These are phyloP conservation scores for Nannizziopsis arthrosporioides DNA, from an alignment of 2,329 filamentous ascomycete genomes.

Conservation along the genomic window DNA sequence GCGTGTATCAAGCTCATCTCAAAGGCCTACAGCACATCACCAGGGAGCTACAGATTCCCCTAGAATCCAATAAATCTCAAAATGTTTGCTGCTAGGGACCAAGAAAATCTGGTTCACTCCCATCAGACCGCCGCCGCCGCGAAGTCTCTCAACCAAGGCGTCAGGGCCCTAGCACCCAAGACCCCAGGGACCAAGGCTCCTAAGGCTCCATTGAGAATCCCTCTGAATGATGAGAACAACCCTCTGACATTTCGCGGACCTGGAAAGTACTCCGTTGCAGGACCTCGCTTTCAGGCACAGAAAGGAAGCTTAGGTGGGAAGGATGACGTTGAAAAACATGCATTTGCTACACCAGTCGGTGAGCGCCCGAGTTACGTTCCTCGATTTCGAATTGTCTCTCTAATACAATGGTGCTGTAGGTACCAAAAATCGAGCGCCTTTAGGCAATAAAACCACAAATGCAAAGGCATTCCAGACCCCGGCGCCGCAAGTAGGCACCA, in stretches of 20 bases:
- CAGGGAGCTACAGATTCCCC: background rate
- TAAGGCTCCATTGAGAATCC: constrained; percentile 70
- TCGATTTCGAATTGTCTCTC: no score
- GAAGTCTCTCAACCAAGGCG: constrained; percentile 59
- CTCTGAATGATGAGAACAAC: constrained; percentile 79
- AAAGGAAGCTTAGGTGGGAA: constrained; percentile 47
- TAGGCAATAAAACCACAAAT: constrained; percentile 95
- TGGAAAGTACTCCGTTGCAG: constrained; percentile 31
- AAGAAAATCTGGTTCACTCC: constrained; percentile 73
- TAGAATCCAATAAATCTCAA: background rate
- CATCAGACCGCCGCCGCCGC: constrained; percentile 58
- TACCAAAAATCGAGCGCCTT: constrained; percentile 60
- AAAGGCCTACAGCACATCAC: background rate
- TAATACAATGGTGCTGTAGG: constrained; percentile 29
- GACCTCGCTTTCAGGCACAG: constrained; percentile 31
- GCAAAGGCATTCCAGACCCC: constrained; percentile 66
- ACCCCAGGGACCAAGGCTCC: constrained; percentile 65
- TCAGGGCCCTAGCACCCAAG: constrained; percentile 54
- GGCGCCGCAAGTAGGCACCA: constrained; percentile 48
- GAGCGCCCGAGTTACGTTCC: background rate
- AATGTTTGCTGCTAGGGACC: constrained; percentile 71
- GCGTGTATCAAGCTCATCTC: background rate
- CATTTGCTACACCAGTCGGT: constrained; percentile 74
- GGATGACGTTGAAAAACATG: constrained; percentile 42
- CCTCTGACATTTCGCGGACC: constrained; percentile 41